Evolutionary conservation across 805 yeast genomes (phyloP).

Genomic region (Metschnikowia shivogae): DNA sequence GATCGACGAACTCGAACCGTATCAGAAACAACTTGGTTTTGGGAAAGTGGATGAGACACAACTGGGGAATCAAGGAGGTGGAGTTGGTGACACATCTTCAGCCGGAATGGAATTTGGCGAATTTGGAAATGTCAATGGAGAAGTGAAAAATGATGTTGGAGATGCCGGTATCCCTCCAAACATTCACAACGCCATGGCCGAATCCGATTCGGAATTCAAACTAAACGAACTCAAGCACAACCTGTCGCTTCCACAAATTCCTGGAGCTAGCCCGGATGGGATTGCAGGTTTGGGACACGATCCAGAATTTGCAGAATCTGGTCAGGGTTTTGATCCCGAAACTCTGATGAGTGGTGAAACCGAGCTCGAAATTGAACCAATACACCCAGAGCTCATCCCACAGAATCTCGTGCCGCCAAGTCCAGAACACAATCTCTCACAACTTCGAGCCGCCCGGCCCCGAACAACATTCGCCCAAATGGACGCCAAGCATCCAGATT

Average conservation of each 20-base stretch:
- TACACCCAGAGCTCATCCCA: too few species aligned
- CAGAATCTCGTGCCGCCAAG: neutral
- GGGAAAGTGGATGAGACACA: neutral
- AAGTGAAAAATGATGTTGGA: too few species aligned
- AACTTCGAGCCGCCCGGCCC: conserved; percentile 11
- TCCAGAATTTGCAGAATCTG: too few species aligned
- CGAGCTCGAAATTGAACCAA: too few species aligned
- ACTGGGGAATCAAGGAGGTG: neutral
- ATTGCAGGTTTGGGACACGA: too few species aligned
- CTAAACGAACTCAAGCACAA: neutral
- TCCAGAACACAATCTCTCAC: conserved; percentile 5
- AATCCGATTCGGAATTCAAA: neutral
- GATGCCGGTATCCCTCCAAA: too few species aligned
- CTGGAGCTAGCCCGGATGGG: too few species aligned
- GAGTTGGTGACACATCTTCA: neutral
- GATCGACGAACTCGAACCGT: conserved; percentile 49
- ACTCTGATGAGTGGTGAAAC: too few species aligned
- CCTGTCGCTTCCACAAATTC: too few species aligned
- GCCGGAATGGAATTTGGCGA: conserved; percentile 1
- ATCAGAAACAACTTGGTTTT: conserved; percentile 43
- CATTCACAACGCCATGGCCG: too few species aligned
- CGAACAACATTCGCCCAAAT: conserved; percentile 14
- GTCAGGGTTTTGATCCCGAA: too few species aligned
- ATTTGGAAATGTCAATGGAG: neutral
- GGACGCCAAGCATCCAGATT: conserved; percentile 76